A percentile compares a stretch with the other conserved stretches of the same genome.
Conservation (phyloP, 495 filamentous ascomycete genomes). For the Daldinia vernicosa region DNA sequence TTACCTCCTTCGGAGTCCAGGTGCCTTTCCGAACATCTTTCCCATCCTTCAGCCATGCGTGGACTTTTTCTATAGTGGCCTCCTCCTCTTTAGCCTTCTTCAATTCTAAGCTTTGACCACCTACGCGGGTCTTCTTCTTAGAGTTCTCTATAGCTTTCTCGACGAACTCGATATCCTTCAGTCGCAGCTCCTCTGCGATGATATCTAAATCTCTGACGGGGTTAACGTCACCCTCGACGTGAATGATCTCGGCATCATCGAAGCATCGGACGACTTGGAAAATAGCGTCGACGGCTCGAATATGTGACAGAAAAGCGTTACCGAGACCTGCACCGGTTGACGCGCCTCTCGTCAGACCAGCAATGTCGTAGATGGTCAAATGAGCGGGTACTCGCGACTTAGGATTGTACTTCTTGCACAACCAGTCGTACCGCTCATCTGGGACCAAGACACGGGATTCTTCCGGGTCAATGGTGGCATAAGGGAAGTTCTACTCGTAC, state of each 20-base stretch:
- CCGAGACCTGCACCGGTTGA: constrained; percentile 98
- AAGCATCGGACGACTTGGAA: constrained; percentile 99
- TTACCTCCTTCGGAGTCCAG: constrained; percentile 96
- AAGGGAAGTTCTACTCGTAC: constrained; percentile 85
- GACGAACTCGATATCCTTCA: constrained; percentile 99
- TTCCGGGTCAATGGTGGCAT: constrained; percentile 98
- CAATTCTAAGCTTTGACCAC: constrained; percentile 96
- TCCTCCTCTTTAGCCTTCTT: constrained; percentile 97
- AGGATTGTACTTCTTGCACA: constrained; percentile 94
- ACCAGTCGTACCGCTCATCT: constrained; percentile 95
- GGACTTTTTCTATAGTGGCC: constrained; percentile 86
- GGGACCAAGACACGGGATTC: constrained; percentile 98
- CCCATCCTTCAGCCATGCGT: constrained; percentile 80
- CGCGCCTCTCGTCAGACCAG: constrained; percentile 93
- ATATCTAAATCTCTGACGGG: constrained; percentile 93
- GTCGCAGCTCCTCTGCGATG: constrained; percentile 93
- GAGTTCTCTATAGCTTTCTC: constrained; percentile 91
- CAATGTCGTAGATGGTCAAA: constrained; percentile 99
- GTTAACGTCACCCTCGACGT: constrained; percentile 98
- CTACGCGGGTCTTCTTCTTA: constrained; percentile 91
- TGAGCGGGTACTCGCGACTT: constrained; percentile 96
- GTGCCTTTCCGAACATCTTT: constrained; percentile 91
- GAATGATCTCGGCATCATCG: constrained; percentile 99
- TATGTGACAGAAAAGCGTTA: constrained; percentile 98
- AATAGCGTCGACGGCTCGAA: constrained; percentile 98